Evolutionary conservation across 148 eudicot genomes (phyloP).

Genomic region (Diospyros kaki): DNA sequence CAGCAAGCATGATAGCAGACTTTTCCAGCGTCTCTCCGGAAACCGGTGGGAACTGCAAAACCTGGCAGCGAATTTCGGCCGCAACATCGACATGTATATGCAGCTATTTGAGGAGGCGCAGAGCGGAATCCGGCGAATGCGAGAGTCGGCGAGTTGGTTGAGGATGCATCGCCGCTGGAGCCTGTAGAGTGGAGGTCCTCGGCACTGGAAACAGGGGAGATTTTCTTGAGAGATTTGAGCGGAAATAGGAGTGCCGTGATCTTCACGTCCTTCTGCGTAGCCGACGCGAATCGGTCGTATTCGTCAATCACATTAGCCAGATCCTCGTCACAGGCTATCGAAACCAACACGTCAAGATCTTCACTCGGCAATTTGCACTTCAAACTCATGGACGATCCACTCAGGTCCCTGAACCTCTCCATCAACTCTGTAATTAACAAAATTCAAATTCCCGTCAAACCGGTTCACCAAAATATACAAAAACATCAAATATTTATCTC

Average conservation of each 20-base stretch:
- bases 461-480: not conserved
- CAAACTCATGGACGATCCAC: conserved; percentile 51
- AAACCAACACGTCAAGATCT: conserved; percentile 69
- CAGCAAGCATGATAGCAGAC: not conserved
- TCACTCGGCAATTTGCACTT: conserved; percentile 71
- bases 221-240: conserved; percentile 19
- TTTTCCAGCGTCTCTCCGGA: conserved; percentile 3
- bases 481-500: not conserved
- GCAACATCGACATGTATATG: not conserved
- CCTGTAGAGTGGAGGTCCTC: conserved; percentile 19
- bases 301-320: conserved; percentile 52
- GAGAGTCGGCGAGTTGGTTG: conserved; percentile 16
- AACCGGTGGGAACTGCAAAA: conserved; percentile 8
- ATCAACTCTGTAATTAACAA: conserved; percentile 43
- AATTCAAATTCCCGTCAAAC: not conserved
- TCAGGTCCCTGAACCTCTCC: conserved; percentile 53
- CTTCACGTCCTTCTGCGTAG: conserved; percentile 41
- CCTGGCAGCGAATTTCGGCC: not conserved
- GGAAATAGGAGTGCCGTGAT: conserved; percentile 63
- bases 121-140: conserved; percentile 6
- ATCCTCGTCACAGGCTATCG: conserved; percentile 70
- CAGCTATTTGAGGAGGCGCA: not conserved
- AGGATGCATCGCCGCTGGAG: conserved; percentile 10
- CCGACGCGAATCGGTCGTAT: conserved; percentile 47
- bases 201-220: conserved; percentile 21